Evolutionary conservation across 495 filamentous ascomycete genomes (phyloP), one percentile per base, ranked within the genome.

Genomic region (Neurospora sp.): DNA sequence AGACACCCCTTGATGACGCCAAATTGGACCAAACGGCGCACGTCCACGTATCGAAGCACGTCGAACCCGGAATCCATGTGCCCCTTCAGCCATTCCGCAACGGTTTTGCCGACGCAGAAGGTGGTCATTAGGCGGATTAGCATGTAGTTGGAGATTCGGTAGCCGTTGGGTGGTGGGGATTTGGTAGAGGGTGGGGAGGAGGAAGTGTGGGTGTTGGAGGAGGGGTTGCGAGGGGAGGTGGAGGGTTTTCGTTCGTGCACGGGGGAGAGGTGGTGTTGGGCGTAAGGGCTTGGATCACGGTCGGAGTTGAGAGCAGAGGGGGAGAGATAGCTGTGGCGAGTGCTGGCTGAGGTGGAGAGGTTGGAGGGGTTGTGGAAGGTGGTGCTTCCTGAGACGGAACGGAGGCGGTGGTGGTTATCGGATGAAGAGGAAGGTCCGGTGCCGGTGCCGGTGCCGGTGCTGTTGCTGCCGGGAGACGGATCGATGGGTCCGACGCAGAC

Each of bases 1-100:
- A 99, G 77, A 75, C 97, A 91, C 5, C 94, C 94, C 81, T 98
- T 97, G 77, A 98, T 96, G 18, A 98, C 88, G 69, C 96, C 96
- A 80, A 98, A 98, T 41, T 94, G 95, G 73, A 99, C 92, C 73
- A 99, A 91, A 38, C 96, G 89, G 2, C 96, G 88, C 66, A 97
- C 89, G 81, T 99, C 96, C 74, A 99, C 88, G 76, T 89, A 87
- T 14, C 85, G 81, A 6, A 97, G 85, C 35, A 90, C 83, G 73
- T 87, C 83, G 69, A 88, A 82, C 9, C 85, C 86, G 35, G 79
- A 78, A 37, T 88, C 86, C 72, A 85, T 86, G 82, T 96, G 90
- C 46, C 90, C 86, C 23, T 90, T 84, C 75, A 92, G 89, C 92
- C 93, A 98, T 79, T 92, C 90, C 77, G 91, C 90, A 6, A 98